phyloP scores from a whole-genome alignment of 192 early-diverging fungal species.

The Coemansia sp. region DNA sequence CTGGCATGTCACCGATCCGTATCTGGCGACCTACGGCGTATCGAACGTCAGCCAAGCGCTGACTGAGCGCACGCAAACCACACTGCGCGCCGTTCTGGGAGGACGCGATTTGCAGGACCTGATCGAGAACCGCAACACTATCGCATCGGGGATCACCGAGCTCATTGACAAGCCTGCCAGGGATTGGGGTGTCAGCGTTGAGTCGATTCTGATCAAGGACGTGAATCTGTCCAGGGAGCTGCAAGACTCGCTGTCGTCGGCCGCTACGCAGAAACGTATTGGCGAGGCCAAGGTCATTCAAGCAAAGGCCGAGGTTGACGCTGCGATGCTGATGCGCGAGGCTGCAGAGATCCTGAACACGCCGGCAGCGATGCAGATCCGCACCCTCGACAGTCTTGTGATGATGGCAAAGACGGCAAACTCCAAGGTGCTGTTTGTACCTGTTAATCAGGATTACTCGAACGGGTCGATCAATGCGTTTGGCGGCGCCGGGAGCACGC shows the following conservation, averaged over 20 bases:
- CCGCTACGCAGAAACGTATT: constrained; percentile 86
- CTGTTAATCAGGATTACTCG: constrained; percentile 55
- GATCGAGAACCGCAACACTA: constrained; percentile 85
- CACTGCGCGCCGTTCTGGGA: constrained; percentile 80
- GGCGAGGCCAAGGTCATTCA: constrained; percentile 91
- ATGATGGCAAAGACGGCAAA: constrained; percentile 71
- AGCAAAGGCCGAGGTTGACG: constrained; percentile 81
- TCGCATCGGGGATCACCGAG: constrained; percentile 81
- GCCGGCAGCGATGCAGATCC: constrained; percentile 81
- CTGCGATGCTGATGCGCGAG: constrained; percentile 88
- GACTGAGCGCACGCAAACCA: constrained; percentile 87
- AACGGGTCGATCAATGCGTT: constrained; percentile 50
- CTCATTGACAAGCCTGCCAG: constrained; percentile 78
- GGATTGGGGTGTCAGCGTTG: constrained; percentile 78
- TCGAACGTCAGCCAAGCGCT: constrained; percentile 77
- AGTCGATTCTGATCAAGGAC: constrained; percentile 86
- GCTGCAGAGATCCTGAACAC: constrained; percentile 90
- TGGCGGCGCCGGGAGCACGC: constrained; percentile 45
- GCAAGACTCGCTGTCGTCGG: constrained; percentile 79
- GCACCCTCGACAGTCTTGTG: constrained; percentile 83
- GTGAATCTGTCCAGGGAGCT: constrained; percentile 71
- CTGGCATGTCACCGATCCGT: constrained; percentile 81
- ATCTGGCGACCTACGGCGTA: constrained; percentile 76
- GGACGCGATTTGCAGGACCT: constrained; percentile 79
- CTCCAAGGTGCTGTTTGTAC: constrained; percentile 74